Percentiles rank a stretch among this genome's conserved stretches.
These are phyloP conservation scores for Cystofilobasidium capitatum DNA, from an alignment of 768 basidiomycete genomes.

Conservation along the genomic window DNA sequence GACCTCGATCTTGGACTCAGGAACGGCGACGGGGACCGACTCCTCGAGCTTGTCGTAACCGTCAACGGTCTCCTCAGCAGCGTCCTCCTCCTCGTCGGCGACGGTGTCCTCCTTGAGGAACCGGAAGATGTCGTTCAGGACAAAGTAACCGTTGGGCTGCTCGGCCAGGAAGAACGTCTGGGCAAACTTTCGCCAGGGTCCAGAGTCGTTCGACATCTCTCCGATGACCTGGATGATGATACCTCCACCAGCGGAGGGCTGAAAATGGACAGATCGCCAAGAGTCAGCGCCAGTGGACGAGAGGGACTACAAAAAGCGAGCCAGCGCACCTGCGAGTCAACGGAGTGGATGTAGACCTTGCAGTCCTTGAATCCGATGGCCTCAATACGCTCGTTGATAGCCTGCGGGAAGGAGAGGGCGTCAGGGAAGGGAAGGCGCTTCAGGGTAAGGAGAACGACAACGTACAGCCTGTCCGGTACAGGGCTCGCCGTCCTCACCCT, in stretches of 20 bases:
- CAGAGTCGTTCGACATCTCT: constrained; percentile 89
- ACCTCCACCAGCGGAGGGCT: constrained; percentile 77
- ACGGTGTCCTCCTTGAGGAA: constrained; percentile 93
- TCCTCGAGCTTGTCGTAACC: constrained; percentile 35
- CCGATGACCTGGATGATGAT: constrained; percentile 99
- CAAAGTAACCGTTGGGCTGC: constrained; percentile 98
- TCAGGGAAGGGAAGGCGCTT: neutral
- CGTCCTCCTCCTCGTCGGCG: constrained; percentile 57
- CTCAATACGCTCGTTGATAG: constrained; percentile 93
- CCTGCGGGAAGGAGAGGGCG: constrained; percentile 45
- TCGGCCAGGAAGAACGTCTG: constrained; percentile 99
- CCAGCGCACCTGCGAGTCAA: constrained; percentile 74
- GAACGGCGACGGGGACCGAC: constrained; percentile 7
- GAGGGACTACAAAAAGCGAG: too few relatives aligned
- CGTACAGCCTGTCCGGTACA: constrained; percentile 72
- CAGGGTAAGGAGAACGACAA: neutral
- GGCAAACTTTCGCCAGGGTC: constrained; percentile 94
- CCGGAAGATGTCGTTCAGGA: constrained; percentile 99
- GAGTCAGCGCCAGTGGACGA: too few relatives aligned
- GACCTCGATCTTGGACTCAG: constrained; percentile 70
- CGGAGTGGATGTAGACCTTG: constrained; percentile 98
- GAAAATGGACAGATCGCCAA: neutral
- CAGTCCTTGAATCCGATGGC: constrained; percentile 89
- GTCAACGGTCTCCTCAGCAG: constrained; percentile 9
- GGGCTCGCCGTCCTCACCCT: constrained; percentile 84